These are phyloP conservation scores for Fusarium redolens DNA, from an alignment of 2,329 filamentous ascomycete genomes.

Conservation along the genomic window DNA sequence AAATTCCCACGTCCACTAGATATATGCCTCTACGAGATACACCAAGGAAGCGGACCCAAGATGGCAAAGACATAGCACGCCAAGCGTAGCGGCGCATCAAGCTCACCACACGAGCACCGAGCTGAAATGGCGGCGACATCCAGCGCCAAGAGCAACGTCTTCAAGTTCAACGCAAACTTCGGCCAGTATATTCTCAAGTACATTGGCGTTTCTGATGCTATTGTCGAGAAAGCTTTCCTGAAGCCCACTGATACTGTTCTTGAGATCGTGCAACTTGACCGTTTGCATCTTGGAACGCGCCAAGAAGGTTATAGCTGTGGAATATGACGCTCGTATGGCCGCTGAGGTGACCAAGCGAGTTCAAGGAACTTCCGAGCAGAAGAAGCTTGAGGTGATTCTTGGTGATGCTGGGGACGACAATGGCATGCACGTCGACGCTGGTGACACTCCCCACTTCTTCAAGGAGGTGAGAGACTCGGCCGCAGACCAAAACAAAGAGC, in stretches of 20 bases:
- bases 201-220: slow-evolving; percentile 83
- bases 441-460: slow-evolving; percentile 85
- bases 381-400: slow-evolving; percentile 86
- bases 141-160: slow-evolving; percentile 79
- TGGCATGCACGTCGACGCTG: slow-evolving; percentile 66
- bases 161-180: slow-evolving; percentile 95
- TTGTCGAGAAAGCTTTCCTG: slow-evolving; percentile 78
- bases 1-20: background rate
- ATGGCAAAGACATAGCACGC: slow-evolving; percentile 67
- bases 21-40: background rate
- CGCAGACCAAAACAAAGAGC: slow-evolving; percentile 70
- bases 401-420: slow-evolving; percentile 73
- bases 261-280: slow-evolving; percentile 92
- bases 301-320: slow-evolving; percentile 84
- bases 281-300: slow-evolving; percentile 89
- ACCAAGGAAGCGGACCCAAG: slow-evolving; percentile 4
- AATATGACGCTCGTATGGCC: slow-evolving; percentile 96
- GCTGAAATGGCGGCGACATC: slow-evolving; percentile 28
- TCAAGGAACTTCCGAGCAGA: slow-evolving; percentile 86
- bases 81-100: slow-evolving; percentile 62
- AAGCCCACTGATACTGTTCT: slow-evolving; percentile 92
- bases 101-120: slow-evolving; percentile 56
- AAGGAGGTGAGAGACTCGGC: slow-evolving; percentile 66
- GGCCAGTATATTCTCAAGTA: slow-evolving; percentile 94
- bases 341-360: slow-evolving; percentile 95